phyloP scores from a whole-genome alignment of 257 asterid species.

The Solanum appendiculatum region DNA sequence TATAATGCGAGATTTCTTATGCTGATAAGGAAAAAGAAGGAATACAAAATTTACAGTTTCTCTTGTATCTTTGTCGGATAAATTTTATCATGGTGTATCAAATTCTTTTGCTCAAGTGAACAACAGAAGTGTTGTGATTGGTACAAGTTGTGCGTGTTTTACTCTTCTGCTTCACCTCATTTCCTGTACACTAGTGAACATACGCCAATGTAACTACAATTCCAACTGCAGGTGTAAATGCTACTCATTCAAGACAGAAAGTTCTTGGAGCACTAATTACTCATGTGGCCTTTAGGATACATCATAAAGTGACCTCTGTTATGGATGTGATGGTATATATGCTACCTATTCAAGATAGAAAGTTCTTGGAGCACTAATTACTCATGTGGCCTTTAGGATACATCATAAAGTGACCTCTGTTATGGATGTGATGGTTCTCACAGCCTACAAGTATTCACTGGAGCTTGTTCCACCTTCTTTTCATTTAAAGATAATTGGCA shows the following conservation, averaged over 20 bases:
- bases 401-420: slow-evolving; percentile 55
- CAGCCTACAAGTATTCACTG: slow-evolving; percentile 47
- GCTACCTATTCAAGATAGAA: slow-evolving; percentile 3
- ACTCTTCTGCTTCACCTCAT: background rate
- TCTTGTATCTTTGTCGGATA: background rate
- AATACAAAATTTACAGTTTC: background rate
- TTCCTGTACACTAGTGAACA: background rate
- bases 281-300: slow-evolving; percentile 65
- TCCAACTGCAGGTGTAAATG: background rate
- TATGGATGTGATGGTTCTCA: slow-evolving; percentile 50
- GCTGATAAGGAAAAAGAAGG: slow-evolving; percentile 58
- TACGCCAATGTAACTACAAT: background rate
- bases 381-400: slow-evolving; percentile 70
- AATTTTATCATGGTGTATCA: background rate
- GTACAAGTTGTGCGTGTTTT: background rate
- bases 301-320: slow-evolving; percentile 55
- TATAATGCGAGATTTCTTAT: slow-evolving; percentile 34
- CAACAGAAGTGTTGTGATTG: background rate
- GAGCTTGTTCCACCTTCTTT: slow-evolving; percentile 59
- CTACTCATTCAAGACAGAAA: slow-evolving; percentile 14
- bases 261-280: slow-evolving; percentile 68
- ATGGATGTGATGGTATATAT: too few species aligned
- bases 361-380: slow-evolving; percentile 69
- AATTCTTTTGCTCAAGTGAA: background rate
- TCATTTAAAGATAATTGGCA: slow-evolving; percentile 60